Percentiles rank a stretch among this genome's conserved stretches.
These are phyloP conservation scores for Uromyces viciae-fabae DNA, from an alignment of 1,284 basidiomycete species.

Conservation along the genomic window DNA sequence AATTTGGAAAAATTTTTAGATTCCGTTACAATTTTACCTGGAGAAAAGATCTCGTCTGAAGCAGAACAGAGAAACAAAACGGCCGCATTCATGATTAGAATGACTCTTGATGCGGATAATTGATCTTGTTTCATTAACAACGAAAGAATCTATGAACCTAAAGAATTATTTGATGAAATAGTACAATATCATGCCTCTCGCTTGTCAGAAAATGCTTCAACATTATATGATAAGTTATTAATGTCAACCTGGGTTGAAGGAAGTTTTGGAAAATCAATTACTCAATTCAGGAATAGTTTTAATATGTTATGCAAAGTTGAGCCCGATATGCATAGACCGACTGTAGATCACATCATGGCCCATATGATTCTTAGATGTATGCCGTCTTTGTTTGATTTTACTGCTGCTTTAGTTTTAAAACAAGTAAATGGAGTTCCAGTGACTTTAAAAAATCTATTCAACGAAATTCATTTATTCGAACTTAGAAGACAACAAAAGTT, in stretches of 20 bases:
- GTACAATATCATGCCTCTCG: neutral
- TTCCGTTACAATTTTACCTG: no score
- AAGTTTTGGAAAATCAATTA: neutral
- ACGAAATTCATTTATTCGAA: neutral
- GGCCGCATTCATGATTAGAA: neutral
- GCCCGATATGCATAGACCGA: neutral
- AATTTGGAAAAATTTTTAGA: neutral
- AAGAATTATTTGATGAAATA: neutral
- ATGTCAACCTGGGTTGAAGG: neutral
- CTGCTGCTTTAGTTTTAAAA: neutral
- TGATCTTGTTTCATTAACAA: neutral
- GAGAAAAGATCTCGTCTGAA: no score
- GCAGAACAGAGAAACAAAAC: neutral
- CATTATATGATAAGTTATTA: neutral
- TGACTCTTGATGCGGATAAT: neutral
- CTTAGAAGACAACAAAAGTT: neutral
- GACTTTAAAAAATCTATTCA: neutral
- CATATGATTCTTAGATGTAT: neutral
- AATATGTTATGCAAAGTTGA: neutral
- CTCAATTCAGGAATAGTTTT: neutral
- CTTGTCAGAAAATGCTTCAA: neutral
- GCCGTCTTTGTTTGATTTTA: neutral
- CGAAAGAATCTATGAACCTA: neutral
- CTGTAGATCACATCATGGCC: neutral
- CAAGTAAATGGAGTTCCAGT: neutral